Conservation (phyloP, 257 asterid genomes). For the Marsdenia floribunda region DNA sequence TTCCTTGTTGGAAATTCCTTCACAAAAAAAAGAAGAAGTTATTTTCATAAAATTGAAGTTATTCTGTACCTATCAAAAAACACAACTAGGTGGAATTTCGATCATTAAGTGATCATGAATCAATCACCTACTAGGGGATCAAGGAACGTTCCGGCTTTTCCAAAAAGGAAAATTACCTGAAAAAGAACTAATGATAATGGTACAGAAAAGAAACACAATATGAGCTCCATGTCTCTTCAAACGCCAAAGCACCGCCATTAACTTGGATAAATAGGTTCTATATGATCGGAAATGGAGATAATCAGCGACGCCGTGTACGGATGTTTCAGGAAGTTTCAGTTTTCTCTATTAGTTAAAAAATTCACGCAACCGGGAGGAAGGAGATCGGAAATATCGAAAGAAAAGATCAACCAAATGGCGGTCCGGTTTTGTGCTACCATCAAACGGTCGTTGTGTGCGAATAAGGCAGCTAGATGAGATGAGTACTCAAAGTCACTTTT, state of each 20-base stretch:
- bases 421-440: slow-evolving; percentile 13
- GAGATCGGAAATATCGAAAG: slow-evolving; percentile 20
- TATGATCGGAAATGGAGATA: not conserved
- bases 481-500: not conserved
- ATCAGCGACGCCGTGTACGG: not conserved
- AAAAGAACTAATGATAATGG: slow-evolving; percentile 38
- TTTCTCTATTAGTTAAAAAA: not conserved
- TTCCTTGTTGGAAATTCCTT: no score
- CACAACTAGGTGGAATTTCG: not conserved
- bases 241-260: slow-evolving; percentile 8
- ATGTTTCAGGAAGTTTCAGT: slow-evolving; percentile 1
- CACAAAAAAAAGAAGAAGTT: not conserved
- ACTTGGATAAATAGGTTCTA: not conserved
- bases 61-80: not conserved
- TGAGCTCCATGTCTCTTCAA: slow-evolving; percentile 4
- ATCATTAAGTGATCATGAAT: not conserved
- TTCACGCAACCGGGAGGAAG: not conserved
- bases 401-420: not conserved
- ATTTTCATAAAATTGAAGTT: not conserved
- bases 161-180: slow-evolving; percentile 32
- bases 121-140: not conserved
- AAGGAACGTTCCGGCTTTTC: not conserved
- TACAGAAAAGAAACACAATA: slow-evolving; percentile 3
- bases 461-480: not conserved
- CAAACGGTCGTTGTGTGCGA: slow-evolving; percentile 20